phyloP scores from a whole-genome alignment of 352 stramenopile species.

The Globisporangium abappressorium region DNA sequence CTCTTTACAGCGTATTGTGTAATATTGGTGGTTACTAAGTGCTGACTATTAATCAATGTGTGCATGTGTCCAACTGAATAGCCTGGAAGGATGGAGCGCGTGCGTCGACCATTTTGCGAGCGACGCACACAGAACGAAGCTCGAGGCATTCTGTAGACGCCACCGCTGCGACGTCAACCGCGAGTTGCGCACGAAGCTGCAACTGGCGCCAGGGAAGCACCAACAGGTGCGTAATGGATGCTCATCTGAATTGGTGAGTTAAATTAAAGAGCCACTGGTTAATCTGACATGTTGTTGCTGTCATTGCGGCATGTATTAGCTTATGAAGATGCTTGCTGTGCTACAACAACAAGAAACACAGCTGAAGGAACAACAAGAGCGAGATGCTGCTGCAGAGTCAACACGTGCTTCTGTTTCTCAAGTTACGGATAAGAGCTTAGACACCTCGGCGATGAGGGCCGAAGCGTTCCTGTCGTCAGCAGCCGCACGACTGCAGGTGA shows the following conservation, averaged over 20 bases:
- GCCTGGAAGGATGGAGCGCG: not conserved
- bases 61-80: not conserved
- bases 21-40: not conserved
- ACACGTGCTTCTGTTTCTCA: too few relatives aligned
- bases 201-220: constrained; percentile 21
- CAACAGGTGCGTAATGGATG: constrained; percentile 25
- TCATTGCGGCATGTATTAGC: not conserved
- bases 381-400: not conserved
- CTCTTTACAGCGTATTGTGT: not conserved
- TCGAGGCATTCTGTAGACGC: constrained; percentile 51
- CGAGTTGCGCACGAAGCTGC: constrained; percentile 34
- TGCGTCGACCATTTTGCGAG: constrained; percentile 43
- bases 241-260: not conserved
- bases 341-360: not conserved
- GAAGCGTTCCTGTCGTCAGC: constrained; percentile 49
- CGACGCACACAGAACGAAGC: constrained; percentile 27
- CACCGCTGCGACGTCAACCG: constrained; percentile 54
- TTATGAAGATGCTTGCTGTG: not conserved
- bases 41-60: not conserved
- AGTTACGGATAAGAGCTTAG: too few relatives aligned
- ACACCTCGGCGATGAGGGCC: constrained; percentile 2
- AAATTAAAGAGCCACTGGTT: too few relatives aligned
- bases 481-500: constrained; percentile 31
- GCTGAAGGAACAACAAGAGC: not conserved
- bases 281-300: not conserved